These are phyloP conservation scores for Bothriochloa decipiens DNA, from an alignment of 176 grass and related monocot genomes.

Conservation along the genomic window DNA sequence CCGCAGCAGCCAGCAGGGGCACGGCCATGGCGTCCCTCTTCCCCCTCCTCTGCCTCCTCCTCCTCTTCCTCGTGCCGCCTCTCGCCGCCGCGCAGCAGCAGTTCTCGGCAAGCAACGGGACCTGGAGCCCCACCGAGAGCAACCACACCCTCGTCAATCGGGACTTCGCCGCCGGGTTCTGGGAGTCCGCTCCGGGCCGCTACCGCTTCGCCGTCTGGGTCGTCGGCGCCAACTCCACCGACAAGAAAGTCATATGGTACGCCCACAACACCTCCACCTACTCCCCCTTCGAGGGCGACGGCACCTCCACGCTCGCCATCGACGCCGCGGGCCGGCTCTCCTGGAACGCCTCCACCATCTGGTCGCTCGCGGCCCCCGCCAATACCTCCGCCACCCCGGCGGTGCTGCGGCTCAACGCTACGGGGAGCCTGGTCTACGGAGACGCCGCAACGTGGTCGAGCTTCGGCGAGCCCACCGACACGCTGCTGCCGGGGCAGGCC, in stretches of 20 bases:
- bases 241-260: slow-evolving; percentile 56
- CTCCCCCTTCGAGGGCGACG: background rate
- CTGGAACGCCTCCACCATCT: slow-evolving; percentile 2
- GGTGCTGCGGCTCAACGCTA: slow-evolving; percentile 24
- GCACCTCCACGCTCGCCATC: slow-evolving; percentile 32
- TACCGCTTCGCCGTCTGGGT: slow-evolving; percentile 79
- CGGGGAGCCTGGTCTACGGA: slow-evolving; percentile 42
- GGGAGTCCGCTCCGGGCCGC: background rate
- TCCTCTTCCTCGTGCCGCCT: slow-evolving; percentile 28
- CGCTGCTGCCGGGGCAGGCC: slow-evolving; percentile 64
- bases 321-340: slow-evolving; percentile 42
- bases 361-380: accelerated
- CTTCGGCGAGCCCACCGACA: slow-evolving; percentile 49
- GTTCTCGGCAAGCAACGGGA: slow-evolving; percentile 43
- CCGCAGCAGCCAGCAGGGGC: too few relatives aligned
- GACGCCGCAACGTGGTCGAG: slow-evolving; percentile 25
- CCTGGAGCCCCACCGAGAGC: slow-evolving; percentile 49
- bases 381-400: background rate
- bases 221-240: background rate
- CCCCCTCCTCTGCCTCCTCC: background rate
- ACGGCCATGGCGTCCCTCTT: background rate
- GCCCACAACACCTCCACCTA: background rate
- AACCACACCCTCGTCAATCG: slow-evolving; percentile 41
- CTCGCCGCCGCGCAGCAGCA: slow-evolving; percentile 29
- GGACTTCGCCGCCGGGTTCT: slow-evolving; percentile 73